phyloP scores from a whole-genome alignment of 2,329 filamentous ascomycete species.

The Lecanoromycetidae sp. region DNA sequence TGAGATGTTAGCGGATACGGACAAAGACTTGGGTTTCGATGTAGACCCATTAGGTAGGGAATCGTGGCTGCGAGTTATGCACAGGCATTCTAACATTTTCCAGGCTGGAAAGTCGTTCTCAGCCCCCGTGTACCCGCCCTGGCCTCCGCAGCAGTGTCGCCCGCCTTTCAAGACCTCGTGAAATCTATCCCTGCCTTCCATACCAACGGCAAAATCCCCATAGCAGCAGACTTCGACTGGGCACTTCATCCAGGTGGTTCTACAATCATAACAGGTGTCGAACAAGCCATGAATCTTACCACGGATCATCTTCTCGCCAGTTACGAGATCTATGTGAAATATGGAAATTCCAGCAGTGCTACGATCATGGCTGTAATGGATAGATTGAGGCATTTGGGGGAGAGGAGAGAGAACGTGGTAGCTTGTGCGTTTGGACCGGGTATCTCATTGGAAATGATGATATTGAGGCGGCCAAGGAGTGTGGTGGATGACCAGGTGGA shows the following conservation, averaged over 20 bases:
- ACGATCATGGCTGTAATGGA: constrained; percentile 59
- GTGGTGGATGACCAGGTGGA: constrained; percentile 1
- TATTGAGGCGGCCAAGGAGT: constrained; percentile 37
- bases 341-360: constrained; percentile 56
- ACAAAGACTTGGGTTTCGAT: constrained; percentile 53
- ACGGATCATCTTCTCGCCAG: constrained; percentile 57
- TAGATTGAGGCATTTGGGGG: constrained; percentile 35
- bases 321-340: constrained; percentile 55
- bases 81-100: not conserved
- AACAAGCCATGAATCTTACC: constrained; percentile 44
- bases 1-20: constrained; percentile 48
- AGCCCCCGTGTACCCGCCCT: constrained; percentile 49
- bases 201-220: constrained; percentile 31
- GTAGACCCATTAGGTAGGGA: constrained; percentile 44
- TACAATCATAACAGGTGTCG: constrained; percentile 53
- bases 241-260: constrained; percentile 59
- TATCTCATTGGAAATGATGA: constrained; percentile 55
- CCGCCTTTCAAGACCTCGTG: constrained; percentile 45
- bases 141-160: constrained; percentile 39
- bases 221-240: constrained; percentile 55
- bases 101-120: constrained; percentile 55
- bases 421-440: constrained; percentile 61
- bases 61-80: not conserved
- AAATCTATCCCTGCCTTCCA: constrained; percentile 31
- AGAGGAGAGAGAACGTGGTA: constrained; percentile 47